These are phyloP conservation scores for Rosa multiflora DNA, from an alignment of 306 rosid genomes.

Conservation along the genomic window DNA sequence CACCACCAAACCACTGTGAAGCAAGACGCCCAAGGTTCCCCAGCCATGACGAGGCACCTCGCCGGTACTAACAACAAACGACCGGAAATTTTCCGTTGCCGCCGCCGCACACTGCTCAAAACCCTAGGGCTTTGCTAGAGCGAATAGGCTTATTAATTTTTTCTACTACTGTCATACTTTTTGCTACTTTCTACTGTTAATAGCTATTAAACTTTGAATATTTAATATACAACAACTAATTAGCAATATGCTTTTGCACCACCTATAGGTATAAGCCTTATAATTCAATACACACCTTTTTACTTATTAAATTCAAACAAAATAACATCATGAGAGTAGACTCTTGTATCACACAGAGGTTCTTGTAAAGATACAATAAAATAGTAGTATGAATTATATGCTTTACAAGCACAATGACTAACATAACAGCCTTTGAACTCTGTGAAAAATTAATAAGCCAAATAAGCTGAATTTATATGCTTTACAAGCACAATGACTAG, in stretches of 20 bases:
- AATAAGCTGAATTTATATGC: background rate
- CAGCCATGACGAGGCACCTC: no score
- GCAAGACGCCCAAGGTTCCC: no score
- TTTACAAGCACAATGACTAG: background rate
- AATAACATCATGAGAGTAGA: background rate
- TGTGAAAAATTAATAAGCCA: background rate
- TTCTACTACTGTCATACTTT: background rate
- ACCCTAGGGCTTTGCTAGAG: no score
- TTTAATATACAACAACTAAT: background rate
- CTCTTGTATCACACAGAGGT: background rate
- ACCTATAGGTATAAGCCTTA: background rate
- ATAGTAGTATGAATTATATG: background rate
- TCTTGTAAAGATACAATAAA: constrained; percentile 1
- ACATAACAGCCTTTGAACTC: background rate
- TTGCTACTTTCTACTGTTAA: background rate
- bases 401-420: background rate
- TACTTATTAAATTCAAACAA: background rate
- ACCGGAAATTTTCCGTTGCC: no score
- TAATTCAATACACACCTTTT: background rate
- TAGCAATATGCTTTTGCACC: background rate
- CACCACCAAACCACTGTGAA: no score
- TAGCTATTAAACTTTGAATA: background rate
- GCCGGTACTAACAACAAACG: no score
- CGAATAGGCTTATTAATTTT: no score
- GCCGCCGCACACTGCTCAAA: no score